Conservation (phyloP, 768 basidiomycete species). For the Suillus spraguei region DNA sequence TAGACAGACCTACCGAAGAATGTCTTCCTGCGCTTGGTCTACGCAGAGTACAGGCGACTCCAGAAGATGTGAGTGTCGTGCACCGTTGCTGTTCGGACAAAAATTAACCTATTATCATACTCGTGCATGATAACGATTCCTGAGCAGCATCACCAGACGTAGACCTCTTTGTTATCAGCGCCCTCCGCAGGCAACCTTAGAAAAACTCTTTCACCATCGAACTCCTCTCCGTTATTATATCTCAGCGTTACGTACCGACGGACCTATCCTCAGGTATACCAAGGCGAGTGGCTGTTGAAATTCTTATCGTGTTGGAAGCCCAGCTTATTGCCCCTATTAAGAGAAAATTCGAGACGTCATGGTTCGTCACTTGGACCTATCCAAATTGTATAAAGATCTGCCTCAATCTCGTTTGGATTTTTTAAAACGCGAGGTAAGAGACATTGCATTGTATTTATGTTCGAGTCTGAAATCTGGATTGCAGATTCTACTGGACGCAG, state of each 20-base stretch:
- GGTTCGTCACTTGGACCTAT: background rate
- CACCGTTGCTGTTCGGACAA: background rate
- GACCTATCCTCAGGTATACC: background rate
- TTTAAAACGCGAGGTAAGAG: background rate
- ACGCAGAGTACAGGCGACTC: background rate
- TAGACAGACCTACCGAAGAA: background rate
- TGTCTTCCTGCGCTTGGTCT: background rate
- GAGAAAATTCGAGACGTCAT: background rate
- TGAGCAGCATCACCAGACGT: background rate
- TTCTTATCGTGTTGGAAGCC: background rate
- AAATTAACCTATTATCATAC: background rate
- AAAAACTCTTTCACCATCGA: background rate
- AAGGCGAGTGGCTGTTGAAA: background rate
- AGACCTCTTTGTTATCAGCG: background rate
- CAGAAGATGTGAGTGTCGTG: background rate
- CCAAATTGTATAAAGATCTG: background rate
- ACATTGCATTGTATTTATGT: background rate
- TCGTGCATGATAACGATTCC: background rate
- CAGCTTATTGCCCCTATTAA: background rate
- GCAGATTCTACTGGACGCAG: background rate
- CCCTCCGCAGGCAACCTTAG: background rate
- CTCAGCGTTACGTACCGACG: background rate
- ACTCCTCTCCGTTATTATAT: background rate
- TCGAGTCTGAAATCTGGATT: background rate
- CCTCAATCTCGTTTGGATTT: constrained; percentile 5